Conservation (phyloP, 108 stramenopile genomes). For the Skeletonema potamos region DNA sequence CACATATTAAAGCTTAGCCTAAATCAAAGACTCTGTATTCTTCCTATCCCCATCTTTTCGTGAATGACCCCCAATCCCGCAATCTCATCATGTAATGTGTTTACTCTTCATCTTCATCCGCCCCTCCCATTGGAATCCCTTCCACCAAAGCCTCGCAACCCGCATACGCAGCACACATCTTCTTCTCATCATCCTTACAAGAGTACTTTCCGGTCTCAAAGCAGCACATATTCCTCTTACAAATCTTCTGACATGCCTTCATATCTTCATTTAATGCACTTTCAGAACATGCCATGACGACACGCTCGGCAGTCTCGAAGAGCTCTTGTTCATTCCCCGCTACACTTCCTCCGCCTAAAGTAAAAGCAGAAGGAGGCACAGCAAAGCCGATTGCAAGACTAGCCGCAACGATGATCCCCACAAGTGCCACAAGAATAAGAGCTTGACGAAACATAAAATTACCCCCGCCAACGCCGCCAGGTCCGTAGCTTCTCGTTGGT, state of each 20-base stretch:
- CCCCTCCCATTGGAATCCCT: conserved; percentile 5
- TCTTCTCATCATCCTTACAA: conserved; percentile 28
- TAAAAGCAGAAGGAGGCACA: background rate
- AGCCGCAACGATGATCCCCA: conserved; percentile 16
- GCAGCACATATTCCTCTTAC: conserved; percentile 25
- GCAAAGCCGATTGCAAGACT: conserved; percentile 34
- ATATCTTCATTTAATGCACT: conserved; percentile 19
- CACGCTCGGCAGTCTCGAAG: conserved; percentile 34
- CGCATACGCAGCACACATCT: conserved; percentile 33
- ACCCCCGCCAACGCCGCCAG: conserved; percentile 7
- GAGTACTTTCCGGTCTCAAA: conserved; percentile 25
- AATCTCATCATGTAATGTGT: too few relatives aligned
- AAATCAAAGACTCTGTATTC: background rate
- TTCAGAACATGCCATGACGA: conserved; percentile 26
- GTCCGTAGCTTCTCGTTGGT: background rate
- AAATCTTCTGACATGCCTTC: conserved; percentile 28
- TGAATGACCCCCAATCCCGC: background rate
- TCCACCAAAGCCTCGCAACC: conserved; percentile 29
- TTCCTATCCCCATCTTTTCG: background rate
- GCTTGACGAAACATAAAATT: background rate
- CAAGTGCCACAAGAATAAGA: conserved; percentile 5
- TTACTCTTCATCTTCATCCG: conserved; percentile 15
- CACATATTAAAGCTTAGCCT: background rate
- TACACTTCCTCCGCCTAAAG: background rate
- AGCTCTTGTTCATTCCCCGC: conserved; percentile 17